Percentiles rank a stretch among this genome's conserved stretches.
Conservation (phyloP, 768 basidiomycete species). For the Suillus cothurnatus region DNA sequence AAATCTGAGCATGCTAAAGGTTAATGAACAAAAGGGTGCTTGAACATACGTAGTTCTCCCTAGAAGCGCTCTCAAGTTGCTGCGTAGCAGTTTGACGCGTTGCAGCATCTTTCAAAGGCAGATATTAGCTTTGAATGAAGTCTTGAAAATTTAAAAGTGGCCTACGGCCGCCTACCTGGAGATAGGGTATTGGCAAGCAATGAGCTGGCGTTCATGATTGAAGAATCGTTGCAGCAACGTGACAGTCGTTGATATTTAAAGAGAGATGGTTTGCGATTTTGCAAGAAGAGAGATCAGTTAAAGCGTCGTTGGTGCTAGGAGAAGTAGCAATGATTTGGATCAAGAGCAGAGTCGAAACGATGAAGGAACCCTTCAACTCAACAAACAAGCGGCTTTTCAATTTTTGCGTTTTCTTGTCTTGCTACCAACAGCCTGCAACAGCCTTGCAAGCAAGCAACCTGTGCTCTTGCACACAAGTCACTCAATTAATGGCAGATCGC, state of each 20-base stretch:
- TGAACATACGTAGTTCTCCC: conserved; percentile 84
- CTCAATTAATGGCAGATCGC: conserved; percentile 33
- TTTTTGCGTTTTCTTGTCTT: conserved; percentile 11
- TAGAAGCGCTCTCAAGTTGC: conserved; percentile 83
- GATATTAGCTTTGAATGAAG: conserved; percentile 27
- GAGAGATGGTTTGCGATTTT: conserved; percentile 17
- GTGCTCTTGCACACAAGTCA: background rate
- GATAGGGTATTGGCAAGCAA: conserved; percentile 93
- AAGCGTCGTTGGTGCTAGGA: background rate
- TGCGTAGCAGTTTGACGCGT: conserved; percentile 92
- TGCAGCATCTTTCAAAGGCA: conserved; percentile 62
- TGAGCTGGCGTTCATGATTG: conserved; percentile 86
- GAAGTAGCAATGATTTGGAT: background rate
- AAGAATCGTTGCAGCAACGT: conserved; percentile 23
- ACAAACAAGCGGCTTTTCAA: conserved; percentile 37
- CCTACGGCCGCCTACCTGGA: conserved; percentile 55
- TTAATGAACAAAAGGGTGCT: conserved; percentile 10
- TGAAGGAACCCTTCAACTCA: conserved; percentile 7
- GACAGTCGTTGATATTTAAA: conserved; percentile 25
- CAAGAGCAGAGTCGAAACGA: background rate
- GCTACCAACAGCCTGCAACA: conserved; percentile 4
- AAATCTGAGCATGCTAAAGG: background rate
- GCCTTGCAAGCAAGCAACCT: conserved; percentile 3
- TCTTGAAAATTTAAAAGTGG: conserved; percentile 32
- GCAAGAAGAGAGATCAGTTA: conserved; percentile 2